These are phyloP conservation scores for Wolfiporia cocos DNA, from an alignment of 1,284 basidiomycete species.

Conservation along the genomic window DNA sequence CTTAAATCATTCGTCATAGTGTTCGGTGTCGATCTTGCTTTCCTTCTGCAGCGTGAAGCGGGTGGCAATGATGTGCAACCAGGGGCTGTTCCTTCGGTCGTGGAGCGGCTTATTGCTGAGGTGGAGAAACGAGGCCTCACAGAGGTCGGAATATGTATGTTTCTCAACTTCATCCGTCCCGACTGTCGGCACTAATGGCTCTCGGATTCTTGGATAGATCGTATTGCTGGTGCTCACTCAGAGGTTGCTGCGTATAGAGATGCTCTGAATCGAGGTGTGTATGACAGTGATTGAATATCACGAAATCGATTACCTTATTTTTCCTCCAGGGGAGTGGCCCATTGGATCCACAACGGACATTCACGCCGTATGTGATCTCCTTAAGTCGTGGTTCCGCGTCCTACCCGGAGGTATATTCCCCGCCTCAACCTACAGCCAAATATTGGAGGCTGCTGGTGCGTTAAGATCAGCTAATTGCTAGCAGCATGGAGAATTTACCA, in stretches of 20 bases:
- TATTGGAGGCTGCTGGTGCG: slow-evolving; percentile 69
- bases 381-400: slow-evolving; percentile 80
- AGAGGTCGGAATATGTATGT: slow-evolving; percentile 79
- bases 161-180: neutral
- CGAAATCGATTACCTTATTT: neutral
- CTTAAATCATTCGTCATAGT: slow-evolving; percentile 36
- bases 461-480: slow-evolving; percentile 8
- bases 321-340: slow-evolving; percentile 46
- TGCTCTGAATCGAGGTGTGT: slow-evolving; percentile 61
- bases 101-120: slow-evolving; percentile 60
- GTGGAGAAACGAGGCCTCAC: slow-evolving; percentile 69
- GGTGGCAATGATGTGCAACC: slow-evolving; percentile 38
- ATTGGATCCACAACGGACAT: slow-evolving; percentile 60
- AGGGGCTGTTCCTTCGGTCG: slow-evolving; percentile 57
- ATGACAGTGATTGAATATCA: neutral
- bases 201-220: slow-evolving; percentile 39
- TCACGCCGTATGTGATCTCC: slow-evolving; percentile 72
- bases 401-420: slow-evolving; percentile 77
- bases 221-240: slow-evolving; percentile 72
- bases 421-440: slow-evolving; percentile 54
- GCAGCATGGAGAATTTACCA: neutral
- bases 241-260: slow-evolving; percentile 67
- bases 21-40: slow-evolving; percentile 70
- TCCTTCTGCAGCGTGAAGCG: slow-evolving; percentile 61
- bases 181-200: neutral